Percentiles rank a stretch among this genome's conserved stretches.
These are phyloP conservation scores for Volvox carteri DNA, from an alignment of 163 green algal genomes.

Conservation along the genomic window DNA sequence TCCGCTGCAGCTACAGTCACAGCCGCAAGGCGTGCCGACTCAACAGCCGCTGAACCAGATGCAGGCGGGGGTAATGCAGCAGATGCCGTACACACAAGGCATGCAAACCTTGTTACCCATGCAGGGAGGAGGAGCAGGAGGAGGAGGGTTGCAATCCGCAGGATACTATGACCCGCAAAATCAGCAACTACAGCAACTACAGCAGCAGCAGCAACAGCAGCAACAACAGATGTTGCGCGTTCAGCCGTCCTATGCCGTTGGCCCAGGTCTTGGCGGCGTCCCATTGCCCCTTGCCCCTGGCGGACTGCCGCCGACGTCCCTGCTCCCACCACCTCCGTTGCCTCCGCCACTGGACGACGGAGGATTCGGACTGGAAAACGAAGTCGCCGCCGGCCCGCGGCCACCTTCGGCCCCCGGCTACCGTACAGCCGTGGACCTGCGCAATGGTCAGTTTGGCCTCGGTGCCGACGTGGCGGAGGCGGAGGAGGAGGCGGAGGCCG, in stretches of 20 bases:
- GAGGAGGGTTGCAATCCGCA: too few species aligned
- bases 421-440: neutral
- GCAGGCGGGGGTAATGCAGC: too few species aligned
- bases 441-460: neutral
- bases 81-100: too few species aligned
- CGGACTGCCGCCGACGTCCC: neutral
- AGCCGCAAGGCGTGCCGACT: too few species aligned
- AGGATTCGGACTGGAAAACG: slow-evolving; percentile 17
- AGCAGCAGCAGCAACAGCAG: neutral
- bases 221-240: neutral
- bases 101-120: too few species aligned
- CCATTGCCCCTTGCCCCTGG: neutral
- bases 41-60: neutral
- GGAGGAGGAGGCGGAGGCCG: neutral
- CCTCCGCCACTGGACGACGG: neutral
- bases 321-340: neutral
- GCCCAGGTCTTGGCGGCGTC: neutral
- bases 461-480: slow-evolving; percentile 45
- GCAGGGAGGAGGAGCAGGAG: too few species aligned
- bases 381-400: neutral
- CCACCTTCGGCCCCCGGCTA: neutral
- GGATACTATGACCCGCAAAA: too few species aligned
- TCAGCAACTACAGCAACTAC: neutral
- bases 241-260: neutral
- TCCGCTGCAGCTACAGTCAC: too few species aligned